Evolutionary conservation across 768 basidiomycete species (phyloP).

Genomic region (Boletus rex-veris): DNA sequence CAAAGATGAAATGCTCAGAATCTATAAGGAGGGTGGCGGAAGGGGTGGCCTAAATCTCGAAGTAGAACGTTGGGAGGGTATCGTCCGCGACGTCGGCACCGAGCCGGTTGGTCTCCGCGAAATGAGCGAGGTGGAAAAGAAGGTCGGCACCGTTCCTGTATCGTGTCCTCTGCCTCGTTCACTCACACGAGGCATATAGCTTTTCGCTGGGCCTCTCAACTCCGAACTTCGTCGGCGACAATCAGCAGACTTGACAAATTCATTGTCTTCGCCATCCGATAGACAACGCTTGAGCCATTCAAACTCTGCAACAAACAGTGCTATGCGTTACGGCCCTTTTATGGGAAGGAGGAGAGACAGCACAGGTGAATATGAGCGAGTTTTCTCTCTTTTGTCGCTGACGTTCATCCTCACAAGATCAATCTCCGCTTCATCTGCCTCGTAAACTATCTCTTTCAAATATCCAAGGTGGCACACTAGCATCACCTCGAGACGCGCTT

Average conservation of each 20-base stretch:
- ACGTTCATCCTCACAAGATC: constrained; percentile 44
- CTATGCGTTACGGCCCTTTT: constrained; percentile 60
- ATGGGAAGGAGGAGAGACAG: constrained; percentile 64
- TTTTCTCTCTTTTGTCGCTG: constrained; percentile 1
- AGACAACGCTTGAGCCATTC: constrained; percentile 55
- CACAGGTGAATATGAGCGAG: constrained; percentile 44
- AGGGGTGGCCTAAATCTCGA: constrained; percentile 75
- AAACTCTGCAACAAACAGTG: constrained; percentile 45
- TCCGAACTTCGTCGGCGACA: constrained; percentile 86
- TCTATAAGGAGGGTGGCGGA: constrained; percentile 77
- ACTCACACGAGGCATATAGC: constrained; percentile 44
- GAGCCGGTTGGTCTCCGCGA: constrained; percentile 79
- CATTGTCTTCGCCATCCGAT: constrained; percentile 56
- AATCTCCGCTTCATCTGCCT: constrained; percentile 48
- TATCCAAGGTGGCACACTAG: constrained; percentile 45
- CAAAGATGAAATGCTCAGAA: constrained; percentile 78
- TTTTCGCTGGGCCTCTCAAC: constrained; percentile 77
- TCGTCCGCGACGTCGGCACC: constrained; percentile 69
- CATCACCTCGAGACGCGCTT: constrained; percentile 57
- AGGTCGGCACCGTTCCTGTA: constrained; percentile 47
- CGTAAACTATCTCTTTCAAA: constrained; percentile 70
- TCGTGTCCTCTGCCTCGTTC: constrained; percentile 12
- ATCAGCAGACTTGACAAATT: constrained; percentile 67
- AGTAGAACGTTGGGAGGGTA: constrained; percentile 87
- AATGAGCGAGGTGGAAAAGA: constrained; percentile 80